Evolutionary conservation across 805 yeast species (phyloP).

Genomic region (Candida chauliodis): DNA sequence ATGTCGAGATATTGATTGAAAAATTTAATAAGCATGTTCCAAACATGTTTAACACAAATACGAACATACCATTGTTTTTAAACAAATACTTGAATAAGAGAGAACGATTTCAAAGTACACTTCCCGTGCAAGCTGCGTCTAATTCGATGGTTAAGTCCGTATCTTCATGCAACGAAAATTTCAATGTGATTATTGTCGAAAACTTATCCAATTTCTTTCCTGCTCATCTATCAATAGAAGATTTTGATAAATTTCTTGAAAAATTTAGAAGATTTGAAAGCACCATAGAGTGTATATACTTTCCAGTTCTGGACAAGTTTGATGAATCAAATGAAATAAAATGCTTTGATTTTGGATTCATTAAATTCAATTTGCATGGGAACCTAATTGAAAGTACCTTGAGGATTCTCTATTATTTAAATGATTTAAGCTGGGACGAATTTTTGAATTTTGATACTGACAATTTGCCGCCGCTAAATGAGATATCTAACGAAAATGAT

Average conservation of each 20-base stretch:
- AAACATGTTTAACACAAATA: slow-evolving; percentile 24
- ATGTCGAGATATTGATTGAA: slow-evolving; percentile 25
- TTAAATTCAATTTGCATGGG: slow-evolving; percentile 34
- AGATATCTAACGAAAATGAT: slow-evolving; percentile 12
- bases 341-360: slow-evolving; percentile 46
- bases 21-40: slow-evolving; percentile 14
- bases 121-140: not conserved
- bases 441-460: slow-evolving; percentile 27
- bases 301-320: slow-evolving; percentile 35
- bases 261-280: slow-evolving; percentile 44
- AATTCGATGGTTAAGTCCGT: not conserved
- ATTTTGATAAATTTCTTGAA: slow-evolving; percentile 32
- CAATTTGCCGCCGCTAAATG: slow-evolving; percentile 5
- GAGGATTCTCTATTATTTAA: slow-evolving; percentile 45
- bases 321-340: slow-evolving; percentile 20
- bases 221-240: slow-evolving; percentile 39
- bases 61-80: slow-evolving; percentile 41
- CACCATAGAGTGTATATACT: slow-evolving; percentile 46
- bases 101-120: slow-evolving; percentile 41
- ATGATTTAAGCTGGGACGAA: slow-evolving; percentile 44
- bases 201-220: slow-evolving; percentile 55
- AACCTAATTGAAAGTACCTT: slow-evolving; percentile 45
- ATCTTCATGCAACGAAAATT: slow-evolving; percentile 9
- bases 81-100: slow-evolving; percentile 64
- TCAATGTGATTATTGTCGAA: slow-evolving; percentile 21